These are phyloP conservation scores for Plasmodium gallinaceum DNA, from an alignment of 169 alveolate genomes.

Conservation along the genomic window DNA sequence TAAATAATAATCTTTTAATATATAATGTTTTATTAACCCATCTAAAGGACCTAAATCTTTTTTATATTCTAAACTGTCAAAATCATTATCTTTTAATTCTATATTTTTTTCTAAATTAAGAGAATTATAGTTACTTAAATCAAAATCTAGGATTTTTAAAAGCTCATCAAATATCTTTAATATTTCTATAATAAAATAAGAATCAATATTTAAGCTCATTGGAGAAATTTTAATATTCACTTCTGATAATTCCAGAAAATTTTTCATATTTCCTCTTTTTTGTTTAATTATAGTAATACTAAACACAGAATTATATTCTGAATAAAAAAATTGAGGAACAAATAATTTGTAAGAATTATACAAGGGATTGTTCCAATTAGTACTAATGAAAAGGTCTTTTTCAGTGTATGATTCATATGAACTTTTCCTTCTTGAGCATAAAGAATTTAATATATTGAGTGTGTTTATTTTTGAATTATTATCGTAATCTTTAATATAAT, in stretches of 20 bases:
- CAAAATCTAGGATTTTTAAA: slow-evolving; percentile 60
- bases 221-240: slow-evolving; percentile 57
- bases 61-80: slow-evolving; percentile 70
- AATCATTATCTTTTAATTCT: slow-evolving; percentile 53
- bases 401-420: slow-evolving; percentile 37
- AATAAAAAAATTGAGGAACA: slow-evolving; percentile 49
- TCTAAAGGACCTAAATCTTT: slow-evolving; percentile 71
- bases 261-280: slow-evolving; percentile 76
- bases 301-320: slow-evolving; percentile 52
- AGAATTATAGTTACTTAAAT: slow-evolving; percentile 66
- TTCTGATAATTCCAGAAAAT: slow-evolving; percentile 68
- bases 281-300: slow-evolving; percentile 34
- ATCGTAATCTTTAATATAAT: slow-evolving; percentile 4
- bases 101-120: slow-evolving; percentile 74
- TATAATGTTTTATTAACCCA: slow-evolving; percentile 38
- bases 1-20: slow-evolving; percentile 65
- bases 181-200: slow-evolving; percentile 75
- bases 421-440: slow-evolving; percentile 5
- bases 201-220: slow-evolving; percentile 70
- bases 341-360: slow-evolving; percentile 49
- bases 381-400: slow-evolving; percentile 28
- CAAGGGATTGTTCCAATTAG: slow-evolving; percentile 47
- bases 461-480: slow-evolving; percentile 34
- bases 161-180: slow-evolving; percentile 65
- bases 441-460: slow-evolving; percentile 10